Evolutionary conservation across 2,329 filamentous ascomycete genomes (phyloP).

Genomic region (Alternaria ventricosa): DNA sequence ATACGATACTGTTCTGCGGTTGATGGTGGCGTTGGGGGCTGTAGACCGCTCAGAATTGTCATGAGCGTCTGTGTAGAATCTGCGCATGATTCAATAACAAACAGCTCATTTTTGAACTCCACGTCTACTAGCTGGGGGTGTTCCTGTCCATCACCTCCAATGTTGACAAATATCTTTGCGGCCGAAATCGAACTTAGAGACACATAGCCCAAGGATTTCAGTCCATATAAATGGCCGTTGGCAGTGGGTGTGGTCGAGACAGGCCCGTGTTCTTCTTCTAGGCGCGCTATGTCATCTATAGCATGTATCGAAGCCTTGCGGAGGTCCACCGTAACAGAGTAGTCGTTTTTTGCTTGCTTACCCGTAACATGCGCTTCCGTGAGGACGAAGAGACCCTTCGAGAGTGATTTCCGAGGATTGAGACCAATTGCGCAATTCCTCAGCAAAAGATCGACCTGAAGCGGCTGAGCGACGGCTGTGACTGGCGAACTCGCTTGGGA

Average conservation of each 20-base stretch:
- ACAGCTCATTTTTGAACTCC: conserved; percentile 81
- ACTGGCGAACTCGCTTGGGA: conserved; percentile 34
- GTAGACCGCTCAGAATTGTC: conserved; percentile 76
- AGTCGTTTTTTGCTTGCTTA: conserved; percentile 68
- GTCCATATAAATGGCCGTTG: conserved; percentile 55
- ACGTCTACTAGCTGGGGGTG: conserved; percentile 75
- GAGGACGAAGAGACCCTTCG: conserved; percentile 80
- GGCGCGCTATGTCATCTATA: conserved; percentile 72
- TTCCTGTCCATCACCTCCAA: conserved; percentile 63
- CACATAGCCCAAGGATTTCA: conserved; percentile 75
- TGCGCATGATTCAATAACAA: conserved; percentile 93
- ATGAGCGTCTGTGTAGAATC: conserved; percentile 96
- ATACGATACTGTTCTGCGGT: conserved; percentile 85
- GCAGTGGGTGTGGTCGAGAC: conserved; percentile 21
- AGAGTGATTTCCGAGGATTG: conserved; percentile 76
- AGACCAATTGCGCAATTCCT: conserved; percentile 83
- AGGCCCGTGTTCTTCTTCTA: conserved; percentile 35
- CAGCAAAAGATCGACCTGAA: conserved; percentile 76
- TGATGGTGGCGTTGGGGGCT: conserved; percentile 82
- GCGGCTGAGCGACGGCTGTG: conserved; percentile 39
- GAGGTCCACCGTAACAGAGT: conserved; percentile 70
- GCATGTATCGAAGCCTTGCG: conserved; percentile 83
- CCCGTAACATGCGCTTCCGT: conserved; percentile 78
- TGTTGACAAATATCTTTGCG: conserved; percentile 70
- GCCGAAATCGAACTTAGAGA: conserved; percentile 87